phyloP scores from a whole-genome alignment of 176 grass and related monocot species.

The Tillandsia fasciculata region DNA sequence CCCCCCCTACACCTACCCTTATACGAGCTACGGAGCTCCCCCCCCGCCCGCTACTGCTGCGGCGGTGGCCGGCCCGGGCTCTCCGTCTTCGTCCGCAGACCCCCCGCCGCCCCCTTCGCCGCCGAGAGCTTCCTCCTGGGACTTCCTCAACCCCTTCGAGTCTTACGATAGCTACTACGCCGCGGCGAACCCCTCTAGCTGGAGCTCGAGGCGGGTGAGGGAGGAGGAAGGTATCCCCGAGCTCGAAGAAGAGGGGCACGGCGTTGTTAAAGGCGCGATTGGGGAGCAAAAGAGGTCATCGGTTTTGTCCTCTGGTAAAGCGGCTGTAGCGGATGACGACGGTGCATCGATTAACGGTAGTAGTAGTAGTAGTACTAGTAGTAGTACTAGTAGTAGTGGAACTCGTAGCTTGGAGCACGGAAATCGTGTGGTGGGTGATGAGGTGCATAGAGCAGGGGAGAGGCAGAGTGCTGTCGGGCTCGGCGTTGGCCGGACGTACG shows the following conservation, averaged over 20 bases:
- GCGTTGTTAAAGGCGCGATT: conserved; percentile 82
- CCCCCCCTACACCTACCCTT: conserved; percentile 24
- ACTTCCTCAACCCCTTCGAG: conserved; percentile 88
- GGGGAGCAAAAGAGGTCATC: conserved; percentile 41
- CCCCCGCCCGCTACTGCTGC: conserved; percentile 6
- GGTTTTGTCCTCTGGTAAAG: conserved; percentile 3
- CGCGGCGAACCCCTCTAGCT: conserved; percentile 50
- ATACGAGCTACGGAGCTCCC: conserved; percentile 15
- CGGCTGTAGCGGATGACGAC: conserved; percentile 25
- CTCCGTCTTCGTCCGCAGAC: conserved; percentile 10
- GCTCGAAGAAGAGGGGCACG: conserved; percentile 78
- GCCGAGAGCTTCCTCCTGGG: conserved; percentile 83
- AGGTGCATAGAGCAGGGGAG: conserved; percentile 33
- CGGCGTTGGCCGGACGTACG: conserved; percentile 33
- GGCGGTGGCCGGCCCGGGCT: neutral
- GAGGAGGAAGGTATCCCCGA: conserved; percentile 98
- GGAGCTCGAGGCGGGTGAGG: conserved; percentile 75
- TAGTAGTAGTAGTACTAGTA: conserved; percentile 24
- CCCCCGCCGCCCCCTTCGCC: conserved; percentile 43
- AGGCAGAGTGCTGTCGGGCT: neutral
- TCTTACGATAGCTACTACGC: conserved; percentile 68
- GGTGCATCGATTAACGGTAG: conserved; percentile 35
- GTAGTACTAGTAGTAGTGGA: conserved; percentile 22
- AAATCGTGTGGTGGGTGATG: conserved; percentile 83
- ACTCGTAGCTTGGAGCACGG: conserved; percentile 51